Base-by-base conservation (phyloP, 441 rosid genomes). In the Lepidium campestre region DNA sequence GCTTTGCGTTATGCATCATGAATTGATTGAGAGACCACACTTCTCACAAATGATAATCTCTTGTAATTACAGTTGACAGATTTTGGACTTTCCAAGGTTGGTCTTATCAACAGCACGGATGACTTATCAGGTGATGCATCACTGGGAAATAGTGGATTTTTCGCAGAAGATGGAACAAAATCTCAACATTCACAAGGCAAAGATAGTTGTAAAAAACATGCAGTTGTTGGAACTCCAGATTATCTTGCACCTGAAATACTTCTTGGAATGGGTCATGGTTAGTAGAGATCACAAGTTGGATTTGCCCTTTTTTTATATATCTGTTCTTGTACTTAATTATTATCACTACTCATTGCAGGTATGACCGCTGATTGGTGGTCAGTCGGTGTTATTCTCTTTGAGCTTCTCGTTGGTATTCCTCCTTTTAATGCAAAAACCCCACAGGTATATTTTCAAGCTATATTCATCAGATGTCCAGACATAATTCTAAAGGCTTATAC, bases 311-410 rank as follows among this genome's bases (percentile, higher is more conserved):
- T 66, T n/a, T 29, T 27, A 47, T 54, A 14, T 36, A 34, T 31
- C 19, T 53, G 40, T 42, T 36, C 37, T 39, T 59, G 22, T 44
- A 64, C 63, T 57, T 57, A 29, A 29, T 29, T 29, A 36, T 29
- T 10, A 37, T 54, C 56, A 22, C 66, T 34, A 52, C 46, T 58
- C 68, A 45, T 73, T 68, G 57, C 65, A 91, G 98, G 96, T 71
- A 85, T 84, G 77, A 90, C 98, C 59, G 97, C 99, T 45, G 98
- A 95, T 80, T 90, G 98, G 98, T 95, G 99, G 99, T 95, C 99
- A 23, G 96, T 91, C 7, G 99, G 99, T 25, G 68, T 95, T 60
- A 87, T 91, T 81, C 95, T 90, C 49, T 95, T 83, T 75, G 98
- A 95, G 85, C 54, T 95, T 78, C 90, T 95, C 48, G 95, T 91